These are phyloP conservation scores for Stramenopiles sp. DNA, from an alignment of 352 stramenopile genomes.

Conservation along the genomic window DNA sequence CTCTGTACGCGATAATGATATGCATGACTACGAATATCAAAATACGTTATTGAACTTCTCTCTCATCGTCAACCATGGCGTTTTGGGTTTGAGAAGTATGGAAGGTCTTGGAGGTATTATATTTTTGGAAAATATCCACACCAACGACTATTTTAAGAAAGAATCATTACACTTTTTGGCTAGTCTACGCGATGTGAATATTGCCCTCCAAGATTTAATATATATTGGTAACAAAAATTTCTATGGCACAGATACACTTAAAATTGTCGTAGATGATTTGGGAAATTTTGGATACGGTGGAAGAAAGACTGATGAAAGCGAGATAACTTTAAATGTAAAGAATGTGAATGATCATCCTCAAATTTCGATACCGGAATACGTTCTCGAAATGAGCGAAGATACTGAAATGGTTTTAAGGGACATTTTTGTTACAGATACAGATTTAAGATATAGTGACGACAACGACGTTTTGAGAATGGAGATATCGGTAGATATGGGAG, in stretches of 20 bases:
- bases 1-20: constrained; percentile 33
- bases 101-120: neutral
- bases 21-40: neutral
- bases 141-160: neutral
- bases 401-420: neutral
- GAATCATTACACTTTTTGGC: neutral
- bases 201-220: constrained; percentile 30
- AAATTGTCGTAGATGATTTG: constrained; percentile 27
- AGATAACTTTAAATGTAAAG: neutral
- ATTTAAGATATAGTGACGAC: neutral
- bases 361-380: neutral
- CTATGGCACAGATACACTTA: constrained; percentile 27
- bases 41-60: neutral
- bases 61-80: neutral
- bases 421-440: neutral
- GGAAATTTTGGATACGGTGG: constrained; percentile 25
- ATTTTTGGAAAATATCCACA: neutral
- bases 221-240: constrained; percentile 22
- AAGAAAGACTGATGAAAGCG: neutral
- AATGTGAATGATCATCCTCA: neutral
- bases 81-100: neutral
- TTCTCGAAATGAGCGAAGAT: neutral
- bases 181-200: constrained; percentile 32
- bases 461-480: neutral
- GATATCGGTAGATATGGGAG: neutral